phyloP scores from a whole-genome alignment of 306 rosid genomes.

The Styphnolobium japonicum region DNA sequence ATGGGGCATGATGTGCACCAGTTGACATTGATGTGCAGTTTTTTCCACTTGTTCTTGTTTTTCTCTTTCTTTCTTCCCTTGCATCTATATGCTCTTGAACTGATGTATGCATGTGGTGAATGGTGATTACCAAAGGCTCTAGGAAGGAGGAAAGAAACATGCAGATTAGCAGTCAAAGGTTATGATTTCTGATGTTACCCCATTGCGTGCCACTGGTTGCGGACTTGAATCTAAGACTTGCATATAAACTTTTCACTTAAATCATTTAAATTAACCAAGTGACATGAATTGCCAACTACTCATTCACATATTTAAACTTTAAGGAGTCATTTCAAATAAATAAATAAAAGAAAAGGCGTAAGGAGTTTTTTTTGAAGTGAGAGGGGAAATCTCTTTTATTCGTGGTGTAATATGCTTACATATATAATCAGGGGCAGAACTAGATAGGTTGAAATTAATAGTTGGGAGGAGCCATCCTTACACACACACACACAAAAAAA shows the following conservation, averaged over 20 bases:
- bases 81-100: not conserved
- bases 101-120: not conserved
- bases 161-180: conserved; percentile 10
- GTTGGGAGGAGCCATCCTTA: too few relatives aligned
- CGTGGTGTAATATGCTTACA: not conserved
- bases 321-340: too few relatives aligned
- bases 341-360: too few relatives aligned
- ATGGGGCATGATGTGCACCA: not conserved
- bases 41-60: not conserved
- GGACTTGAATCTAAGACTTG: not conserved
- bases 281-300: not conserved
- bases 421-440: too few relatives aligned
- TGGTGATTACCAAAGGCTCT: not conserved
- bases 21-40: conserved; percentile 9
- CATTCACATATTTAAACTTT: not conserved
- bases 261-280: conserved; percentile 4
- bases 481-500: too few relatives aligned
- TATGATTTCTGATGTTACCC: conserved; percentile 14
- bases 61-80: not conserved
- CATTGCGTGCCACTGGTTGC: not conserved
- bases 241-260: not conserved
- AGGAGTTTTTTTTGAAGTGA: too few relatives aligned
- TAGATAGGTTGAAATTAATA: too few relatives aligned
- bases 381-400: not conserved
- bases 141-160: not conserved